Percentiles rank a stretch among this genome's conserved stretches.
These are phyloP conservation scores for Talaromyces sp. DNA, from an alignment of 2,329 filamentous ascomycete genomes.

Conservation along the genomic window DNA sequence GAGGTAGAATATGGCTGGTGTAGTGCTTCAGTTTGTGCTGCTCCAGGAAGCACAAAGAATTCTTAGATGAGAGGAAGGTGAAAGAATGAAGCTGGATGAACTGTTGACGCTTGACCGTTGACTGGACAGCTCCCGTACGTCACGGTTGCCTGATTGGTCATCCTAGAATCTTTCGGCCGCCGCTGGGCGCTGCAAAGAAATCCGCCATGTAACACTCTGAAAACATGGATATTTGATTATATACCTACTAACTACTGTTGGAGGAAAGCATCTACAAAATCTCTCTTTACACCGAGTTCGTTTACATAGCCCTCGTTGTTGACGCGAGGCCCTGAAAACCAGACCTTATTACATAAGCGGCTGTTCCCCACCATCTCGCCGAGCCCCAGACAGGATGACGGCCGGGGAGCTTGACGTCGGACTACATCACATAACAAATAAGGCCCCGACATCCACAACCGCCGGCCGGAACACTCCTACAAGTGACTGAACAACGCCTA, in stretches of 20 bases:
- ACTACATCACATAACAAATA: slow-evolving; percentile 6
- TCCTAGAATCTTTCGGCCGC: slow-evolving; percentile 22
- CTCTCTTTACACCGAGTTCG: no score
- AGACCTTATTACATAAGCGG: slow-evolving; percentile 14
- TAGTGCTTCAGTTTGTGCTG: not conserved
- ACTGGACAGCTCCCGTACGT: slow-evolving; percentile 29
- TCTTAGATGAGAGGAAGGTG: not conserved
- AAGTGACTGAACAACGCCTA: not conserved
- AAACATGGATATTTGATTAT: no score
- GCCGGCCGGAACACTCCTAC: not conserved
- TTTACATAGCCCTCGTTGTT: not conserved
- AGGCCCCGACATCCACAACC: slow-evolving; percentile 14
- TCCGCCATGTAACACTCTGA: not conserved
- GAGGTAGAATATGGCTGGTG: not conserved
- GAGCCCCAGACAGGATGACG: slow-evolving; percentile 1
- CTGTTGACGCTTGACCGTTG: slow-evolving; percentile 9
- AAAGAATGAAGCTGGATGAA: slow-evolving; percentile 5
- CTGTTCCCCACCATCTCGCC: slow-evolving; percentile 2
- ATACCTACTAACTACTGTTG: no score
- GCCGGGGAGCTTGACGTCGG: slow-evolving; percentile 8
- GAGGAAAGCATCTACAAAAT: not conserved
- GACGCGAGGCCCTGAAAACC: not conserved
- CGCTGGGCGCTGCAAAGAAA: not conserved
- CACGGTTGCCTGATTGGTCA: slow-evolving; percentile 41
- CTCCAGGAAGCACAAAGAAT: not conserved